Conservation (phyloP, 768 basidiomycete genomes). For the Clathrus columnatus region DNA sequence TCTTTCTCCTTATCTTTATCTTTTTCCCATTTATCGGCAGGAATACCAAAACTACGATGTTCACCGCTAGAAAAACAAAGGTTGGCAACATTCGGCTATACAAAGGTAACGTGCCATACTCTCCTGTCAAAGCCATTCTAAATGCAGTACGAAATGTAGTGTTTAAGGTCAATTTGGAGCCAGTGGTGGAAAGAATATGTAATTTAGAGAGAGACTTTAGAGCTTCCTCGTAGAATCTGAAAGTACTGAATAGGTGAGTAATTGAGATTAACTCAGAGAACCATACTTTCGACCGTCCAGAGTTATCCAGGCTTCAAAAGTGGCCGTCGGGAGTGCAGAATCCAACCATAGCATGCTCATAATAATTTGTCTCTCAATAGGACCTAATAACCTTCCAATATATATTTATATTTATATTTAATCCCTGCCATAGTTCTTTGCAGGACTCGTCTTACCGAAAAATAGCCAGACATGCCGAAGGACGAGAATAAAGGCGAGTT, state of each 20-base stretch:
- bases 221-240: conserved; percentile 65
- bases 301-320: conserved; percentile 70
- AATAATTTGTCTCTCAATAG: conserved; percentile 75
- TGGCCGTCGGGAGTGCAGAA: conserved; percentile 51
- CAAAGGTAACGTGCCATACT: conserved; percentile 37
- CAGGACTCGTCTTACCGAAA: conserved; percentile 56
- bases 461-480: conserved; percentile 84
- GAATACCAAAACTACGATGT: conserved; percentile 77
- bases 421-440: not conserved
- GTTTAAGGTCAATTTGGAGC: conserved; percentile 60
- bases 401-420: not conserved
- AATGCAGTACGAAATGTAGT: conserved; percentile 70
- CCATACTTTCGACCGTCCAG: conserved; percentile 63
- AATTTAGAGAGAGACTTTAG: conserved; percentile 53
- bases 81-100: not conserved
- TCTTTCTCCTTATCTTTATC: conserved; percentile 32
- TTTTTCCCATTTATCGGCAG: conserved; percentile 45
- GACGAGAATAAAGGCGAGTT: conserved; percentile 71
- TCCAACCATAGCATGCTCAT: conserved; percentile 90
- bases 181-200: conserved; percentile 57
- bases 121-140: conserved; percentile 79
- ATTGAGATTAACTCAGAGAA: not conserved
- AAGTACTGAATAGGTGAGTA: not conserved
- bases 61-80: conserved; percentile 42
- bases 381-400: conserved; percentile 53